A percentile compares a stretch with the other conserved stretches of the same genome.
These are phyloP conservation scores for Chrysoporthe puriensis DNA, from an alignment of 2,329 filamentous ascomycete species.

Conservation along the genomic window DNA sequence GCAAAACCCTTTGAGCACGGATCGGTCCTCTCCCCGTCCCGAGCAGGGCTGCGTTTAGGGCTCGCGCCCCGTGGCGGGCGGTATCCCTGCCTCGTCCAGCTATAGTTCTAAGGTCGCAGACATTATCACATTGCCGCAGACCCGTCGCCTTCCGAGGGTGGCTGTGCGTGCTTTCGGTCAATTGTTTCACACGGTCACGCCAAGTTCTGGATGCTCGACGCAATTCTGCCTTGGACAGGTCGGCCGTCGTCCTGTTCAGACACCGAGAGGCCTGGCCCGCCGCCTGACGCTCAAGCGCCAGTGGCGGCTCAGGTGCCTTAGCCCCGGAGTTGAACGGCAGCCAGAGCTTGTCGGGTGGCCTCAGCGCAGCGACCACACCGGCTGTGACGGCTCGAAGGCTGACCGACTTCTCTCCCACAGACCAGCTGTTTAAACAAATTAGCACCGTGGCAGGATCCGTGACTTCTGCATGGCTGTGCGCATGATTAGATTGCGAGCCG, in stretches of 20 bases:
- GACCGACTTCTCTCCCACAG: background rate
- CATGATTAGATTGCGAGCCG: background rate
- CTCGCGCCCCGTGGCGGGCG: too few species aligned
- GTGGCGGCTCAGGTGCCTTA: slow-evolving; percentile 18
- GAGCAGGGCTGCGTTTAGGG: background rate
- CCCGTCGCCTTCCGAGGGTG: background rate
- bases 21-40: background rate
- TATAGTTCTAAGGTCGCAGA: background rate
- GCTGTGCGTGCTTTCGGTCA: background rate
- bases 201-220: background rate
- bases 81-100: background rate
- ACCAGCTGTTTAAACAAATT: background rate
- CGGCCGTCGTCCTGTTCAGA: slow-evolving; percentile 15
- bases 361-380: slow-evolving; percentile 31
- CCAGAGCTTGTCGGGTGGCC: background rate
- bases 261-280: slow-evolving; percentile 1
- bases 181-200: background rate
- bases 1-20: background rate
- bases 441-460: background rate
- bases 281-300: slow-evolving; percentile 17
- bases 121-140: background rate
- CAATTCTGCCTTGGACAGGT: slow-evolving; percentile 18
- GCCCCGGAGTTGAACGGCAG: slow-evolving; percentile 10
- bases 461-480: background rate
- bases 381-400: background rate